phyloP scores from a whole-genome alignment of 768 basidiomycete species.

The Chiua virens region DNA sequence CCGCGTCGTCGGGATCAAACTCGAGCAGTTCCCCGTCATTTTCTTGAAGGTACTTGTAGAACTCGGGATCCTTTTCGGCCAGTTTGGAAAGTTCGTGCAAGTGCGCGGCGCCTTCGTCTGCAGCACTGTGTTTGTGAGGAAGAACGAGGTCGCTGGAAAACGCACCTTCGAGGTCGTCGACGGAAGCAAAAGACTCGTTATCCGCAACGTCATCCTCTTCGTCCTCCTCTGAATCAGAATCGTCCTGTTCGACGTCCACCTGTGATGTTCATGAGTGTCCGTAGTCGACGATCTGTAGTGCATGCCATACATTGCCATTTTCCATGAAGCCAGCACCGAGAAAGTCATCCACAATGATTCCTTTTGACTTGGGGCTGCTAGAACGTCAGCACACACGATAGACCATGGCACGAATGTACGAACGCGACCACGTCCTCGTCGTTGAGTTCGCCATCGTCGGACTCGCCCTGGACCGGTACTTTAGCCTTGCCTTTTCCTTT shows the following conservation, averaged over 20 bases:
- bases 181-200: slow-evolving; percentile 72
- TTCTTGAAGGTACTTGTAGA: slow-evolving; percentile 96
- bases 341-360: slow-evolving; percentile 77
- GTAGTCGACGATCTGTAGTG: not conserved
- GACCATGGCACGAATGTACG: not conserved
- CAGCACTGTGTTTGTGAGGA: not conserved
- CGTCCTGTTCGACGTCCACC: slow-evolving; percentile 24
- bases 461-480: slow-evolving; percentile 26
- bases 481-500: slow-evolving; percentile 39
- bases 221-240: slow-evolving; percentile 39
- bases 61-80: slow-evolving; percentile 97
- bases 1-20: slow-evolving; percentile 56
- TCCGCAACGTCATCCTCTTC: slow-evolving; percentile 45
- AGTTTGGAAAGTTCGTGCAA: slow-evolving; percentile 82
- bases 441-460: slow-evolving; percentile 31
- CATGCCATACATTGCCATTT: slow-evolving; percentile 37
- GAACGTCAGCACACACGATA: not conserved
- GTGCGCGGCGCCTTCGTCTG: slow-evolving; percentile 76
- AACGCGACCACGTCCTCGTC: slow-evolving; percentile 8
- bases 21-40: slow-evolving; percentile 91
- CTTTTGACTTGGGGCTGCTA: slow-evolving; percentile 19
- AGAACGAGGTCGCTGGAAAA: not conserved
- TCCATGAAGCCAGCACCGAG: slow-evolving; percentile 74
- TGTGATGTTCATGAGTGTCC: slow-evolving; percentile 15
- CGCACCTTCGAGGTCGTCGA: slow-evolving; percentile 74